Base-by-base conservation (phyloP, 805 yeast genomes). In the Kodamaea laetipori region DNA sequence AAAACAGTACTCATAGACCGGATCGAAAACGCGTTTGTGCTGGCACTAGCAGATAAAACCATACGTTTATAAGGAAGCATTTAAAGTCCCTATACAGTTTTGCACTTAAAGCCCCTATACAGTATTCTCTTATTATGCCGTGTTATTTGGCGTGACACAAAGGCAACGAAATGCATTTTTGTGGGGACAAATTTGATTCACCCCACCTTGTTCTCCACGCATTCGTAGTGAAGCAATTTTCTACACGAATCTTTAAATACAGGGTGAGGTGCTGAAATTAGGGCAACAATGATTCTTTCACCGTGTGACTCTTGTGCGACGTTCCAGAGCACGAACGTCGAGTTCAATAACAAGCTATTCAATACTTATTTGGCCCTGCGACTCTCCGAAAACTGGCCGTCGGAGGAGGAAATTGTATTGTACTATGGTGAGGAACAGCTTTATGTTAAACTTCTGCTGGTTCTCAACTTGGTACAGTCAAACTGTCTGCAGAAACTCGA, bases 261-360 rank as follows among this genome's bases (percentile, higher is more conserved):
- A 21, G 24, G 24, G 24, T 6, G 24, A 6, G 8, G 24, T 21
- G 24, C 24, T 30, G 4, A 4, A 11, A 13, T 30, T 15, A 3
- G 10, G 17, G 21, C 34, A 30, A 30, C 19, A 2, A 30, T 30
- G 37, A 18, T 35, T 13, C 39, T 35, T n/a, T 26, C 52, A 3
- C 60, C 59, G 17, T 53, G 59, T 26, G 58, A 53, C 8, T 56
- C 60, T 28, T 48, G 57, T 32, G 13, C 48, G 7, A 56, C 60
- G 5, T 40, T 52, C 21, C 33, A 25, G 12, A 21, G 37, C 18
- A 38, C 44, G 19, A 26, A 35, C 25, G 36, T 23, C 27, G 38
- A 28, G 19, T 49, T 31, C 44, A 40, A 50, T 44, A 28, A 43
- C 25, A 36, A 41, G 19, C 23, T 51, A n/a, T 17, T 47, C 34